Base-by-base conservation (phyloP, 352 stramenopile species). In the Pythium scleroteichum region DNA sequence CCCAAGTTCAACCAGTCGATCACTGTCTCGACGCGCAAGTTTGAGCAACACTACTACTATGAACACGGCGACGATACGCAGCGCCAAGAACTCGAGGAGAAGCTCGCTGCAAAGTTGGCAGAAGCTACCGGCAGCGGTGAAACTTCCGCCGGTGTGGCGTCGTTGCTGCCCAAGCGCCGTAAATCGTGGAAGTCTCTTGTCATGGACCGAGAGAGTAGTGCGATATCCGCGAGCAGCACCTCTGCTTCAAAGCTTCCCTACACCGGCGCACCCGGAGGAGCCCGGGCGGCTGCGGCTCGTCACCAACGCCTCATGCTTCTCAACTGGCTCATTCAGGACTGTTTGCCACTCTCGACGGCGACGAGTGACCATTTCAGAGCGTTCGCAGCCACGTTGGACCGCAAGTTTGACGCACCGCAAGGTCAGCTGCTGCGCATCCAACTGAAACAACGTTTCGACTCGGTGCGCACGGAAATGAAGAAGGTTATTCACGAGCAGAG, bases 1-100 rank as follows among this genome's bases (percentile, higher is more conserved):
- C 62, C 54, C 22, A 70, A 70, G 44, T 70, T 65, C 46, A 65
- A 48, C 29, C 62, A 70, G 55, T 70, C 62, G 16, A 70, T 70
- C 62, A 70, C 62, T 22, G 62, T 70, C 20, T 70, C 62, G 2
- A 70, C 62, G 26, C 59, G 57, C 45, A 70, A 70, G 56, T 70
- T 70, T 35, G 62, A 70, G 41, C 62, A 64, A 29, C 62, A 69
- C 49, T 59, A 51, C 27, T 58, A 64, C 23, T 50, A 64, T 32
- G 62, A 69, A n/a, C 62, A 69, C 41, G 48, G 47, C 39, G 54
- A 69, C 32, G 54, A 51, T 33, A 53, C 16, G 19, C 40, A 66
- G 22, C 59, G 49, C 9, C 59, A 66, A 19, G 48, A 29, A 16
- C 39, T 64, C 9, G 57, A 64, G 13, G 57, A 57, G 17, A 24